Evolutionary conservation across 108 stramenopile species (phyloP).

Genomic region (Thalassiosira profunda): DNA sequence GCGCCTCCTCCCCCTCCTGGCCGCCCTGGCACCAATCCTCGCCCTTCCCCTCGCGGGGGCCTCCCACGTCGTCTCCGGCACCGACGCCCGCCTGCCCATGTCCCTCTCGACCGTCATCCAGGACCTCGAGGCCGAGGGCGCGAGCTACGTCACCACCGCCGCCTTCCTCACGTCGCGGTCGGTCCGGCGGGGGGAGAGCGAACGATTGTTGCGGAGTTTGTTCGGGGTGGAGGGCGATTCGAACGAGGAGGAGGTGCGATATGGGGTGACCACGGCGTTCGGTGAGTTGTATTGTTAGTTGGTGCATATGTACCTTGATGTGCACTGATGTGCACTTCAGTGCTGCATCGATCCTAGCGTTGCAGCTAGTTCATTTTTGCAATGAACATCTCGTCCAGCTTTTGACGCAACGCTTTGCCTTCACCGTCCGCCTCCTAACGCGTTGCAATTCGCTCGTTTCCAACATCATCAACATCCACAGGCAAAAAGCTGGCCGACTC

Average conservation of each 20-base stretch:
- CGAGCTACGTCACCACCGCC: conserved; percentile 61
- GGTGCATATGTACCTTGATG: too few relatives aligned
- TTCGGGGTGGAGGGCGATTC: conserved; percentile 43
- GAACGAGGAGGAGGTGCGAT: conserved; percentile 46
- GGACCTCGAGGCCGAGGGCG: conserved; percentile 82
- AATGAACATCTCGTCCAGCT: too few relatives aligned
- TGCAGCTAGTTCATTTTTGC: too few relatives aligned
- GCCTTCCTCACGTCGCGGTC: conserved; percentile 74
- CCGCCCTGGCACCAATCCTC: not conserved
- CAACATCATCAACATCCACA: too few relatives aligned
- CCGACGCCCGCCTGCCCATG: conserved; percentile 77
- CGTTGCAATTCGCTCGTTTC: too few relatives aligned
- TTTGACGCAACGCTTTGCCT: too few relatives aligned
- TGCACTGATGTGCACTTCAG: too few relatives aligned
- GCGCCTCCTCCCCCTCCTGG: not conserved
- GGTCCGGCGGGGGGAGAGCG: conserved; percentile 45
- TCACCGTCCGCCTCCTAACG: too few relatives aligned
- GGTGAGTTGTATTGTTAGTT: too few relatives aligned
- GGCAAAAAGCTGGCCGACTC: conserved; percentile 47
- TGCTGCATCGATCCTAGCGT: too few relatives aligned
- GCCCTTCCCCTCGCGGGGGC: conserved; percentile 13
- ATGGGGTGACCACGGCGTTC: conserved; percentile 64
- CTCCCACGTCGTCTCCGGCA: conserved; percentile 56
- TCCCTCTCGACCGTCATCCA: conserved; percentile 79
- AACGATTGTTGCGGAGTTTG: conserved; percentile 32